Conservation (phyloP, 108 stramenopile species). For the Pseudonitzschia multiseries region DNA sequence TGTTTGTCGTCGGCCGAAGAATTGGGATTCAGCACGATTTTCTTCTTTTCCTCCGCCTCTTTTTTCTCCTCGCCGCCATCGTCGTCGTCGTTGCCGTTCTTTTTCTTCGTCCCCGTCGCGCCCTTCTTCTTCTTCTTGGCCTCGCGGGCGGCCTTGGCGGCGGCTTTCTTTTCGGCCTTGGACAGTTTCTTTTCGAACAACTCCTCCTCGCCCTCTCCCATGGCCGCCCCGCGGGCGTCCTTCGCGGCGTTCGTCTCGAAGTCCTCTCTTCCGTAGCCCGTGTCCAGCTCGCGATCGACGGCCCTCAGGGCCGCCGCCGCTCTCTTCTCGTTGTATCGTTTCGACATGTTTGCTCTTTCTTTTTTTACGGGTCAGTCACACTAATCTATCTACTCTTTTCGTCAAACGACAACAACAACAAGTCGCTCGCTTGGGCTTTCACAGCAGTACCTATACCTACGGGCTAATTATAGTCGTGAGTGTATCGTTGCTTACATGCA, state of each 20-base stretch:
- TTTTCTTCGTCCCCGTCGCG: conserved; percentile 17
- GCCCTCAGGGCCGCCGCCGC: conserved; percentile 59
- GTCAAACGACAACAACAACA: too few relatives aligned
- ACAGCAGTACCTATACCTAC: too few relatives aligned
- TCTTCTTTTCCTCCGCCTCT: conserved; percentile 43
- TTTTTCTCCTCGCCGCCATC: conserved; percentile 45
- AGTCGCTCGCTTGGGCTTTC: too few relatives aligned
- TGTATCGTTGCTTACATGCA: too few relatives aligned
- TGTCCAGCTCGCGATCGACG: conserved; percentile 67
- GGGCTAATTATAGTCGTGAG: too few relatives aligned
- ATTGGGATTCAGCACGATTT: conserved; percentile 44
- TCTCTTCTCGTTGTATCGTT: conserved; percentile 65
- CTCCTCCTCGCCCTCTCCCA: conserved; percentile 91
- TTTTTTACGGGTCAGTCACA: too few relatives aligned
- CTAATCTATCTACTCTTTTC: neutral
- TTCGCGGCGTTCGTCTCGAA: conserved; percentile 43
- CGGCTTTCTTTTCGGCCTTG: conserved; percentile 92
- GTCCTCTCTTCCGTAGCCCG: conserved; percentile 69
- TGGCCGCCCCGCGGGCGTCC: conserved; percentile 80
- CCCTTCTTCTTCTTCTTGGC: conserved; percentile 86
- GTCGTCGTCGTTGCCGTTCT: too few relatives aligned
- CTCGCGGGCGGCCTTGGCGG: conserved; percentile 82
- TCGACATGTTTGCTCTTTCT: conserved; percentile 35
- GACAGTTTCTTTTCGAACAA: conserved; percentile 88
- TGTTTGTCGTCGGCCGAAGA: conserved; percentile 56